These are phyloP conservation scores for Pisolithus marmoratus DNA, from an alignment of 768 basidiomycete species.

Conservation along the genomic window DNA sequence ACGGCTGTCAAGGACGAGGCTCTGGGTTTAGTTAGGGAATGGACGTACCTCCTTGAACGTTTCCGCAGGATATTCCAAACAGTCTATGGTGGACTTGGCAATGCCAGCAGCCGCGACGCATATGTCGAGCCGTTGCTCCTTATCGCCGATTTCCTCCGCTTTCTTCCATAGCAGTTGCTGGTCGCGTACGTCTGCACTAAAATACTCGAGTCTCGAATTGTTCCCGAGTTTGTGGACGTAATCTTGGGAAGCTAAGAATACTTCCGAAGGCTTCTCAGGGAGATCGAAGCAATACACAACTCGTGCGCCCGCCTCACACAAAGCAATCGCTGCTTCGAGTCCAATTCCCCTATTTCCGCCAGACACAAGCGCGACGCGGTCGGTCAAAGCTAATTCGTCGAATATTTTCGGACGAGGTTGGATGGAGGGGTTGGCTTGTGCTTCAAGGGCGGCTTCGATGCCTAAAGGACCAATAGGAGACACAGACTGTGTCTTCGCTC, in stretches of 20 bases:
- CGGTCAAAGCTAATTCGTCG: slow-evolving; percentile 52
- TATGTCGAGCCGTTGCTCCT: slow-evolving; percentile 66
- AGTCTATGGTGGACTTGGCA: slow-evolving; percentile 50
- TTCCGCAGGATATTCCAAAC: slow-evolving; percentile 58
- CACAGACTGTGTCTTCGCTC: slow-evolving; percentile 32
- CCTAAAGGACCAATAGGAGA: slow-evolving; percentile 60
- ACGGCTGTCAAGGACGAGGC: not conserved
- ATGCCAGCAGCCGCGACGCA: slow-evolving; percentile 79
- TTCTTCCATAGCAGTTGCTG: slow-evolving; percentile 54
- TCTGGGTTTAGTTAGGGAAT: not conserved
- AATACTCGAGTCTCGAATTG: slow-evolving; percentile 49
- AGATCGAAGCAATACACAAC: slow-evolving; percentile 69
- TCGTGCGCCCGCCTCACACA: slow-evolving; percentile 68
- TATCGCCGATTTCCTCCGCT: slow-evolving; percentile 55
- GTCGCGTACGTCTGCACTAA: slow-evolving; percentile 58
- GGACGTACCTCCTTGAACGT: slow-evolving; percentile 55
- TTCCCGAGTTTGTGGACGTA: slow-evolving; percentile 46
- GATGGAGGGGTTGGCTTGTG: slow-evolving; percentile 29
- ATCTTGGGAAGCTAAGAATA: slow-evolving; percentile 50
- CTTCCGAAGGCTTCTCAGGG: slow-evolving; percentile 46
- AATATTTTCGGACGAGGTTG: slow-evolving; percentile 44
- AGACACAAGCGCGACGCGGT: slow-evolving; percentile 56
- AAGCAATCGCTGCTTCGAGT: slow-evolving; percentile 72
- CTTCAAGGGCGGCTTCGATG: slow-evolving; percentile 50
- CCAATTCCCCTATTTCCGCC: slow-evolving; percentile 69